Evolutionary conservation across 2,329 filamentous ascomycete species (phyloP).

Genomic region (Ophiosphaerella korrae): DNA sequence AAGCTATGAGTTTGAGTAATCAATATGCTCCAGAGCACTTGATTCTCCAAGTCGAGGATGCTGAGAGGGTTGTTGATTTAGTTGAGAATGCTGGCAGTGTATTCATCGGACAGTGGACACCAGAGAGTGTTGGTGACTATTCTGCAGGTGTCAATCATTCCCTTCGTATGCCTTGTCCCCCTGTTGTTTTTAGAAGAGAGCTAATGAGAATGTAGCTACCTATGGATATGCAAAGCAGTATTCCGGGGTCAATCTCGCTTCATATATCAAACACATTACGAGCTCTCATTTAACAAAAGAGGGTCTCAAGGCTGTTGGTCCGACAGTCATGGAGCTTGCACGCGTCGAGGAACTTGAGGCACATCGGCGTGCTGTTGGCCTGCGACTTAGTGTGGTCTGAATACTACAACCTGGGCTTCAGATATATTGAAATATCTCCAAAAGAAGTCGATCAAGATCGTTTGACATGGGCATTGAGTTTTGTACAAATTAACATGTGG

Average conservation of each 20-base stretch:
- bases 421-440: no score
- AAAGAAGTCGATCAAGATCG: no score
- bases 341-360: slow-evolving; percentile 94
- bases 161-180: slow-evolving; percentile 71
- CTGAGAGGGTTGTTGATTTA: slow-evolving; percentile 72
- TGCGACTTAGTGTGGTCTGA: slow-evolving; percentile 58
- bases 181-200: not conserved
- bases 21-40: slow-evolving; percentile 95
- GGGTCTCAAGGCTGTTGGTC: slow-evolving; percentile 82
- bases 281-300: slow-evolving; percentile 86
- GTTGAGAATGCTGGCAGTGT: slow-evolving; percentile 96
- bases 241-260: slow-evolving; percentile 93
- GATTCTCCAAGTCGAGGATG: slow-evolving; percentile 84
- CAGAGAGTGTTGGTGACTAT: slow-evolving; percentile 97
- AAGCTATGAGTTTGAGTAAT: slow-evolving; percentile 84
- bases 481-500: not conserved
- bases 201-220: slow-evolving; percentile 67
- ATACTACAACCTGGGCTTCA: not conserved
- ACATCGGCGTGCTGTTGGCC: slow-evolving; percentile 75
- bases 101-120: slow-evolving; percentile 95
- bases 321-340: slow-evolving; percentile 91
- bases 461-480: not conserved
- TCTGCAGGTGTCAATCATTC: slow-evolving; percentile 98
- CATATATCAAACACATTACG: slow-evolving; percentile 98
- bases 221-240: slow-evolving; percentile 99